Conservation (phyloP, 2,329 filamentous ascomycete species). For the Aspergillus jensenii region DNA sequence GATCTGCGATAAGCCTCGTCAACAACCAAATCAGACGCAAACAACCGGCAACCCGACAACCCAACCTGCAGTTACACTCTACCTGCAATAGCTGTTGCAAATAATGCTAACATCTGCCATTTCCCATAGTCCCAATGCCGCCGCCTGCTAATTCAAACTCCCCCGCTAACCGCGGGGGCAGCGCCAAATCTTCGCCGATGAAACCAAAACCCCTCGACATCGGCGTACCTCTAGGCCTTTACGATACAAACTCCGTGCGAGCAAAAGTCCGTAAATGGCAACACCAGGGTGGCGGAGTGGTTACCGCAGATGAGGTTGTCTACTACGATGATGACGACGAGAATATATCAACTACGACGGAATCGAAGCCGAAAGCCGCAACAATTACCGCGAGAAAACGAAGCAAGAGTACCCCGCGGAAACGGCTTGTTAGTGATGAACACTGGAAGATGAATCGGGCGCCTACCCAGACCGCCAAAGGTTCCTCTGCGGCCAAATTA, state of each 20-base stretch:
- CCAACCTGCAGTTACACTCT: slow-evolving; percentile 8
- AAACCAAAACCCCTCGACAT: slow-evolving; percentile 55
- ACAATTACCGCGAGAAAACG: slow-evolving; percentile 34
- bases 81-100: slow-evolving; percentile 7
- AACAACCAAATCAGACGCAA: slow-evolving; percentile 6
- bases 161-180: slow-evolving; percentile 52
- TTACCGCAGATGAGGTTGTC: slow-evolving; percentile 58
- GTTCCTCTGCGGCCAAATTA: slow-evolving; percentile 35
- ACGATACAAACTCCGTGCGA: slow-evolving; percentile 66
- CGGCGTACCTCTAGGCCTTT: slow-evolving; percentile 53
- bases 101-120: not conserved
- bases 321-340: slow-evolving; percentile 57
- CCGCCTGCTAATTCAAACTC: slow-evolving; percentile 38
- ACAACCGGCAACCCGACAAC: not conserved
- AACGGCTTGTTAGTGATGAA: slow-evolving; percentile 88
- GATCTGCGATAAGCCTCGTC: not conserved
- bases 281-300: slow-evolving; percentile 68
- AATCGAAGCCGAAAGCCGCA: slow-evolving; percentile 23
- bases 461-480: slow-evolving; percentile 39
- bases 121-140: slow-evolving; percentile 37
- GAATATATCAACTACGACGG: slow-evolving; percentile 25
- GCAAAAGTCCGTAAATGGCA: slow-evolving; percentile 86
- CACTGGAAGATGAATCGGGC: slow-evolving; percentile 68
- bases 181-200: slow-evolving; percentile 55
- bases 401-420: slow-evolving; percentile 70